Conservation (phyloP, 768 basidiomycete species). For the Pleurotus sapidus region DNA sequence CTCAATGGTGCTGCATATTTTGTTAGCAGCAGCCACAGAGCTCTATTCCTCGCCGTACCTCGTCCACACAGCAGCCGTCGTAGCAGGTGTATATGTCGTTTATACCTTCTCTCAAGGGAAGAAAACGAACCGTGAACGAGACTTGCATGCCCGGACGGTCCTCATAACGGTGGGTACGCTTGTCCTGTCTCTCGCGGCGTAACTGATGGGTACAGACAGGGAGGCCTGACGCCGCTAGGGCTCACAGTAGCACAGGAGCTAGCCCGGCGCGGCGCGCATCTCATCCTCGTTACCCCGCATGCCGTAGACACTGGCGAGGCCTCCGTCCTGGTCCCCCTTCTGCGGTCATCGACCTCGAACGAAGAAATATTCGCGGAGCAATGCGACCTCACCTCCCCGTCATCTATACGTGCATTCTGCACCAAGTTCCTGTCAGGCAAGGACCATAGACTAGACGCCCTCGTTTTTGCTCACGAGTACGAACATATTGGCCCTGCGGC, state of each 20-base stretch:
- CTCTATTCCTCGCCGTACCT: conserved; percentile 59
- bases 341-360: conserved; percentile 70
- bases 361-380: conserved; percentile 78
- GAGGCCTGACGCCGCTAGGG: conserved; percentile 73
- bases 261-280: conserved; percentile 73
- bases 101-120: conserved; percentile 67
- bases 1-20: conserved; percentile 53
- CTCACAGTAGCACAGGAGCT: conserved; percentile 63
- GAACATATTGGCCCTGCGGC: conserved; percentile 50
- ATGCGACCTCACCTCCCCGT: conserved; percentile 66
- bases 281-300: conserved; percentile 69
- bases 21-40: conserved; percentile 32
- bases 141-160: conserved; percentile 69
- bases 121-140: conserved; percentile 68
- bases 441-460: conserved; percentile 70
- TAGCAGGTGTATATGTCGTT: conserved; percentile 44
- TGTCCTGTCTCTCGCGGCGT: neutral
- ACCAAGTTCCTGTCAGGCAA: conserved; percentile 61
- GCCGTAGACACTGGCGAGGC: conserved; percentile 53
- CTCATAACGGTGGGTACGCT: conserved; percentile 60
- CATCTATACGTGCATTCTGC: conserved; percentile 69
- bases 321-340: conserved; percentile 58
- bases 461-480: conserved; percentile 81
- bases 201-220: conserved; percentile 36
- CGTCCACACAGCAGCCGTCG: conserved; percentile 43